Conservation (phyloP, 345 rosid genomes). For the Nephelium lappaceum region DNA sequence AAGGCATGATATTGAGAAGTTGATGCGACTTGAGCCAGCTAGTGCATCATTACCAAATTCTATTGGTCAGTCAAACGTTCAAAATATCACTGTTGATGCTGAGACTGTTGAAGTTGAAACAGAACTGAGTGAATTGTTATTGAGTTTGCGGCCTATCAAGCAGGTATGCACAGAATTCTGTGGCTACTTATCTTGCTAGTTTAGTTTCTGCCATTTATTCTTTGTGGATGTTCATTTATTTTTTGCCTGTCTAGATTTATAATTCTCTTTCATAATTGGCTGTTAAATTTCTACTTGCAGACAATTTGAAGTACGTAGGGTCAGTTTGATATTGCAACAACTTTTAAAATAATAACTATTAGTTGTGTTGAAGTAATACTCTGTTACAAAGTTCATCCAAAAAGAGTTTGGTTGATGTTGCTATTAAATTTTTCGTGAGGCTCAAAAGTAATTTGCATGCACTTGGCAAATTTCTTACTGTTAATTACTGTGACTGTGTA, state of each 20-base stretch:
- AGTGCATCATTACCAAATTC: conserved; percentile 73
- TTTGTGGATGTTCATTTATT: neutral
- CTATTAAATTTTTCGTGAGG: too few species aligned
- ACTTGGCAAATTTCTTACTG: too few species aligned
- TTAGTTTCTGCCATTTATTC: neutral
- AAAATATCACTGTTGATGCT: conserved; percentile 40
- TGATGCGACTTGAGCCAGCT: conserved; percentile 86
- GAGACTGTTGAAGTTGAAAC: conserved; percentile 59
- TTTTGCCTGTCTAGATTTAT: neutral
- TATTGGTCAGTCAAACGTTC: conserved; percentile 44
- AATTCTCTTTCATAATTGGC: neutral
- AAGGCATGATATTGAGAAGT: conserved; percentile 94
- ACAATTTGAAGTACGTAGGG: neutral
- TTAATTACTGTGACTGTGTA: too few species aligned
- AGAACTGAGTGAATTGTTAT: conserved; percentile 70
- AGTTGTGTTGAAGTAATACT: too few species aligned
- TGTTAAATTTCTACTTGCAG: neutral
- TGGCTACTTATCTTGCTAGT: neutral
- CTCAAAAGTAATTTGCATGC: too few species aligned
- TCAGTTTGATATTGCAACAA: too few species aligned
- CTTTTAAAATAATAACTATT: too few species aligned
- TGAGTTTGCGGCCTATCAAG: conserved; percentile 79
- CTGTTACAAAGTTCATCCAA: too few species aligned
- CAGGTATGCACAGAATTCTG: conserved; percentile 55
- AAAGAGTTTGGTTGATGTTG: too few species aligned